Evolutionary conservation across 2,329 filamentous ascomycete genomes (phyloP).

Genomic region (Geosmithia morbida): DNA sequence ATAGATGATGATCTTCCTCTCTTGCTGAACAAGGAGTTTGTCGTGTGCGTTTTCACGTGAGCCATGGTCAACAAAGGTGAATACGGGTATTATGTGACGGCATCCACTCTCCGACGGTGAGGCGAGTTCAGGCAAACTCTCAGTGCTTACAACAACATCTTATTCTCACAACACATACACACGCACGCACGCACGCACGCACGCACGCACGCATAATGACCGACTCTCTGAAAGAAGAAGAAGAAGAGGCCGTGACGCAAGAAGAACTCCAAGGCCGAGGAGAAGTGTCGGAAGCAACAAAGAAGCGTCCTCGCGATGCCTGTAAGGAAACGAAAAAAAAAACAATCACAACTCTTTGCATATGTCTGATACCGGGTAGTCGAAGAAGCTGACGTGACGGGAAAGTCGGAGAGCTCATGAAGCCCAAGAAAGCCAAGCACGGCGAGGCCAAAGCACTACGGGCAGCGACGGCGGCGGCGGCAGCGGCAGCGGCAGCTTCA

Average conservation of each 20-base stretch:
- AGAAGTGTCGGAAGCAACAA: conserved; percentile 9
- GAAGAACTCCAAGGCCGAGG: conserved; percentile 21
- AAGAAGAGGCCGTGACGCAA: conserved; percentile 24
- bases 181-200: not conserved
- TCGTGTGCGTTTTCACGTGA: too few relatives aligned
- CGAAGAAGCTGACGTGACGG: not conserved
- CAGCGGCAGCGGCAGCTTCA: conserved; percentile 9
- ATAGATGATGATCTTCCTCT: too few relatives aligned
- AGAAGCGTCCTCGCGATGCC: conserved; percentile 20
- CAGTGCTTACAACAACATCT: not conserved
- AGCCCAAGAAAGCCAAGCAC: conserved; percentile 11
- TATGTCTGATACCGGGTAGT: not conserved
- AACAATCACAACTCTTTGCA: not conserved
- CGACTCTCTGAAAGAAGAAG: conserved; percentile 7
- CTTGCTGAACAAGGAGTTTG: too few relatives aligned
- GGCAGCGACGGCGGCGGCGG: conserved; percentile 4
- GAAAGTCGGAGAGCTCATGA: conserved; percentile 21
- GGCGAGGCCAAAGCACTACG: conserved; percentile 15
- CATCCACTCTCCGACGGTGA: too few relatives aligned
- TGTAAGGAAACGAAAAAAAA: conserved; percentile 23
- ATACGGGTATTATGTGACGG: too few relatives aligned
- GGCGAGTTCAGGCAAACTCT: not conserved
- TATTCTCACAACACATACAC: not conserved
- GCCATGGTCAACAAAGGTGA: too few relatives aligned
- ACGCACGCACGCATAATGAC: not conserved